These are phyloP conservation scores for Exophiala calicioides DNA, from an alignment of 2,329 filamentous ascomycete genomes.

Conservation along the genomic window DNA sequence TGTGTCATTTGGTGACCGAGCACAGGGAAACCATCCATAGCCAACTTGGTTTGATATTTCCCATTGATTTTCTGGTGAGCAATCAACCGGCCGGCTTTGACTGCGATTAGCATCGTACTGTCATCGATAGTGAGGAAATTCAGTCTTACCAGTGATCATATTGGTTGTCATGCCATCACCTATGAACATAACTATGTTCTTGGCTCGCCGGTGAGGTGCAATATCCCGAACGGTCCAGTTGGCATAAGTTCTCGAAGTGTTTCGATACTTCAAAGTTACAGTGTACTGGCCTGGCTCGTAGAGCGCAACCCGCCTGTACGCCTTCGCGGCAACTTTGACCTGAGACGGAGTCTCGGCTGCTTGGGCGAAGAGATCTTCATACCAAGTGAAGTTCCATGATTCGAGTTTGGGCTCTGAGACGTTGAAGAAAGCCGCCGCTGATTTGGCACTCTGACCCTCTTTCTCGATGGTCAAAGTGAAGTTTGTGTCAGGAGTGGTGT, in stretches of 20 bases:
- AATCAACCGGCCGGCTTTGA: constrained; percentile 76
- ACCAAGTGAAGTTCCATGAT: constrained; percentile 83
- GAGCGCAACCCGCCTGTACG: constrained; percentile 72
- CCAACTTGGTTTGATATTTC: constrained; percentile 73
- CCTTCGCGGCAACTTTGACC: constrained; percentile 79
- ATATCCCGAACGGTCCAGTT: constrained; percentile 76
- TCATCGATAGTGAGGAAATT: too few species aligned
- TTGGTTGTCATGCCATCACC: constrained; percentile 64
- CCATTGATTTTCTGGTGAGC: constrained; percentile 82
- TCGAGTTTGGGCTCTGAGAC: constrained; percentile 71
- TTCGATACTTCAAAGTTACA: constrained; percentile 75
- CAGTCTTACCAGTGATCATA: constrained; percentile 40
- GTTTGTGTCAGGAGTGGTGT: constrained; percentile 67
- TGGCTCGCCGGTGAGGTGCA: constrained; percentile 69
- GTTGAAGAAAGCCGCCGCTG: constrained; percentile 68
- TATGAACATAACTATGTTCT: constrained; percentile 85
- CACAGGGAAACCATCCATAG: constrained; percentile 82
- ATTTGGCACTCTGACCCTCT: constrained; percentile 55
- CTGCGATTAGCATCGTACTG: constrained; percentile 53
- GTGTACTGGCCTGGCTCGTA: constrained; percentile 78
- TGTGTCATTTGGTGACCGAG: constrained; percentile 87
- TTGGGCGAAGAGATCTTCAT: constrained; percentile 75
- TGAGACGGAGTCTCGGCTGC: constrained; percentile 68
- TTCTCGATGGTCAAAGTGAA: constrained; percentile 71
- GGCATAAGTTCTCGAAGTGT: constrained; percentile 68